phyloP scores from a whole-genome alignment of 371 early-diverging fungal species.

The Nematocida ausubeli region DNA sequence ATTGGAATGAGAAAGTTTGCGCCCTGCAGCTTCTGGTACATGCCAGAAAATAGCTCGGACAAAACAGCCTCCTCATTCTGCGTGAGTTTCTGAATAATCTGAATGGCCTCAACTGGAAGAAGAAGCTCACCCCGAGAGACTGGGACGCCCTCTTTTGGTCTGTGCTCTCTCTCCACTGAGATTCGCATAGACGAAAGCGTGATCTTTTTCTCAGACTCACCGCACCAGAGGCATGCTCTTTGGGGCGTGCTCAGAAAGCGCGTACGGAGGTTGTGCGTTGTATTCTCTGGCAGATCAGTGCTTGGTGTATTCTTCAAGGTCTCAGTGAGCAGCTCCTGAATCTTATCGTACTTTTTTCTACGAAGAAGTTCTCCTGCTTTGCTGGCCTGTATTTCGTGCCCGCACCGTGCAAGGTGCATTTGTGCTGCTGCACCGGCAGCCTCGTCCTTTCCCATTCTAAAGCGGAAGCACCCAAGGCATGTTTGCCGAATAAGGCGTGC shows the following conservation, averaged over 20 bases:
- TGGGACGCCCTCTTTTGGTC: not conserved
- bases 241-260: constrained; percentile 15
- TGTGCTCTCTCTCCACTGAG: not conserved
- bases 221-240: constrained; percentile 58
- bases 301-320: not conserved
- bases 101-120: constrained; percentile 37
- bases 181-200: not conserved
- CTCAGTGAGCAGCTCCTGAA: not conserved
- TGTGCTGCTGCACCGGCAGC: constrained; percentile 30
- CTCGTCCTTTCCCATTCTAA: constrained; percentile 71
- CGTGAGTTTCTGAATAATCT: constrained; percentile 27
- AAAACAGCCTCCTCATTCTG: constrained; percentile 6
- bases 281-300: not conserved
- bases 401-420: constrained; percentile 47
- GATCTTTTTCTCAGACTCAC: not conserved
- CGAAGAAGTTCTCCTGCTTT: constrained; percentile 25
- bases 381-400: constrained; percentile 5
- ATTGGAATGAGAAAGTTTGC: constrained; percentile 24
- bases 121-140: constrained; percentile 10
- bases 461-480: constrained; percentile 82
- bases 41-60: not conserved
- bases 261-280: constrained; percentile 24
- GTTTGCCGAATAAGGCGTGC: constrained; percentile 76
- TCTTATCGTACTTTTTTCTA: constrained; percentile 29
- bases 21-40: not conserved